Conservation (phyloP, 106 monocot genomes). For the Dioscorea alata region DNA sequence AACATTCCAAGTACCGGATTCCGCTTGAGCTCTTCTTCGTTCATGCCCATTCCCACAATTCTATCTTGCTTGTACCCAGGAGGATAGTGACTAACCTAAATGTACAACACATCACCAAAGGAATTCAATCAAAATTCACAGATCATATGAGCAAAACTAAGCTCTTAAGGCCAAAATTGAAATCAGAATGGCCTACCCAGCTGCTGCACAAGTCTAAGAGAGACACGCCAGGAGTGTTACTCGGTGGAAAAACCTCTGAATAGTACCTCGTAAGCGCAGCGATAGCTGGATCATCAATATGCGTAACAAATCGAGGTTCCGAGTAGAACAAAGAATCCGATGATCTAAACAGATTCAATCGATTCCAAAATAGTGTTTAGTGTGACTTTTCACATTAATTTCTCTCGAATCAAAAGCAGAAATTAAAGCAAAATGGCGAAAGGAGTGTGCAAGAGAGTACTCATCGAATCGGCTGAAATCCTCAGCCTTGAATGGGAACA, state of each 20-base stretch:
- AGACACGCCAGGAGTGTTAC: constrained; percentile 64
- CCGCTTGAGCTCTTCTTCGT: constrained; percentile 82
- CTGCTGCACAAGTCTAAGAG: constrained; percentile 90
- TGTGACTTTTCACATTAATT: neutral
- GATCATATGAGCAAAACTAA: neutral
- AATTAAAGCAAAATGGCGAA: neutral
- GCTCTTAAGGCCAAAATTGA: neutral
- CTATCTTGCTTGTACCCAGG: constrained; percentile 78
- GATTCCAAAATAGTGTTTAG: neutral
- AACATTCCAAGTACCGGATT: constrained; percentile 43
- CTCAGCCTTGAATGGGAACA: constrained; percentile 88
- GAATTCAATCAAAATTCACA: neutral
- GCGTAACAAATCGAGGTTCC: constrained; percentile 88
- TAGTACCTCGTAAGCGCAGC: constrained; percentile 83
- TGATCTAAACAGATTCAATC: constrained; percentile 30
- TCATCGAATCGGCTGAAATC: constrained; percentile 87
- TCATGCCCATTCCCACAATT: constrained; percentile 93
- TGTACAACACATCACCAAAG: neutral
- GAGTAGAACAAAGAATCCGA: constrained; percentile 73
- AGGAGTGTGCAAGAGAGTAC: constrained; percentile 15
- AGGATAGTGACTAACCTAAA: constrained; percentile 87
- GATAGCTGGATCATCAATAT: constrained; percentile 86
- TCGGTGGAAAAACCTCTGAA: constrained; percentile 67
- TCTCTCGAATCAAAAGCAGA: neutral
- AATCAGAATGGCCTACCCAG: constrained; percentile 51